Conservation (phyloP, 2,329 filamentous ascomycete species). For the Colletotrichum eremochloae region DNA sequence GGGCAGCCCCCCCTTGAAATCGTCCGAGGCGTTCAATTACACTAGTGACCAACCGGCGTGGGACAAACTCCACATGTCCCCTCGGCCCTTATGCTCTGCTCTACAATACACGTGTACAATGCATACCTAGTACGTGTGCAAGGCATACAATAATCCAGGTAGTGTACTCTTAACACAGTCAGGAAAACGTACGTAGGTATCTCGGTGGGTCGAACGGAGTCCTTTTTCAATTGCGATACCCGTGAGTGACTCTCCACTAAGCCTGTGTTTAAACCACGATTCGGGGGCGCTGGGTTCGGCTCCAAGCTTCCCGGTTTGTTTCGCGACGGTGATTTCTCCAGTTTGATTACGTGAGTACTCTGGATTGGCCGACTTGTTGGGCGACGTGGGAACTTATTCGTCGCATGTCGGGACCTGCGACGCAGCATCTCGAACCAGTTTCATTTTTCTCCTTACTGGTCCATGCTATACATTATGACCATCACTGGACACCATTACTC, state of each 20-base stretch:
- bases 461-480: neutral
- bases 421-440: slow-evolving; percentile 20
- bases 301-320: neutral
- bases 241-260: neutral
- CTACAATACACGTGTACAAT: neutral
- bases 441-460: slow-evolving; percentile 17
- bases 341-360: neutral
- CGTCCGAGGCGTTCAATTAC: neutral
- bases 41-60: slow-evolving; percentile 6
- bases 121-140: too few relatives aligned
- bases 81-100: neutral
- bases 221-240: too few relatives aligned
- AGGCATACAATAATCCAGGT: too few relatives aligned
- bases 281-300: neutral
- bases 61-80: slow-evolving; percentile 36
- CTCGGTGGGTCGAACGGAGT: too few relatives aligned
- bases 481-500: neutral
- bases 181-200: too few relatives aligned
- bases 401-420: slow-evolving; percentile 34
- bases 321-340: neutral
- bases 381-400: slow-evolving; percentile 11
- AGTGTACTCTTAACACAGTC: too few relatives aligned
- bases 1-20: neutral
- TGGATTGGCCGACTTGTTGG: neutral
- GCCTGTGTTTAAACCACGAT: neutral